Percentiles rank a stretch among this genome's conserved stretches.
These are phyloP conservation scores for Blastobotrys serpentis DNA, from an alignment of 1,139 yeast genomes.

Conservation along the genomic window DNA sequence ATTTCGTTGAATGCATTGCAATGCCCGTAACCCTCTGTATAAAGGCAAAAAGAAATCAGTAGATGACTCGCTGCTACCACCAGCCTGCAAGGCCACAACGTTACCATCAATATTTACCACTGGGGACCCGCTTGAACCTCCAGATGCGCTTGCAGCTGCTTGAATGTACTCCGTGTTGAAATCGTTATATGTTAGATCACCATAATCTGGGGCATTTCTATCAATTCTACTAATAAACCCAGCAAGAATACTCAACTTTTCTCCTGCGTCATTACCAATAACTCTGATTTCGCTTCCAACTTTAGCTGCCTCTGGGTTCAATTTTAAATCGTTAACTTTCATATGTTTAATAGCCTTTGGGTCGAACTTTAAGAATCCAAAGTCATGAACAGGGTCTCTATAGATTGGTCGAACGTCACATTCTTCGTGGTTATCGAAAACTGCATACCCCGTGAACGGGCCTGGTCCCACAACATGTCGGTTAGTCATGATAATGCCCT, in stretches of 20 bases:
- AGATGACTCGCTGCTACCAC: conserved; percentile 87
- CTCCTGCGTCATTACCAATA: conserved; percentile 96
- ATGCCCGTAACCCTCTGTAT: conserved; percentile 77
- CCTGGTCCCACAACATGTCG: conserved; percentile 96
- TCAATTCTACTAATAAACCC: conserved; percentile 90
- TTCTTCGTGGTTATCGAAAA: conserved; percentile 93
- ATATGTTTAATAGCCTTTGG: conserved; percentile 72
- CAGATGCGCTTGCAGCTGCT: conserved; percentile 95
- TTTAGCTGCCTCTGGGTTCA: conserved; percentile 78
- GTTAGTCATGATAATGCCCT: conserved; percentile 84
- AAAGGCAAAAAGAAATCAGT: conserved; percentile 91
- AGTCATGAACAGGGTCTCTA: conserved; percentile 67
- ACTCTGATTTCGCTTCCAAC: conserved; percentile 93
- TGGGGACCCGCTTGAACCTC: conserved; percentile 95
- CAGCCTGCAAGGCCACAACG: conserved; percentile 92
- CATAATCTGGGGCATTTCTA: conserved; percentile 94
- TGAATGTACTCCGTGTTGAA: conserved; percentile 95
- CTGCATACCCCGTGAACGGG: conserved; percentile 86
- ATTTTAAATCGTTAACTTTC: conserved; percentile 61
- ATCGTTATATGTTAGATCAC: conserved; percentile 85
- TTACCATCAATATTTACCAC: conserved; percentile 84
- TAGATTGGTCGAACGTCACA: conserved; percentile 71
- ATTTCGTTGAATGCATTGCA: conserved; percentile 63
- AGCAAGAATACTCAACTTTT: conserved; percentile 80
- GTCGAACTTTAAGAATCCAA: conserved; percentile 82